A percentile compares a stretch with the other conserved stretches of the same genome.
Evolutionary conservation across 257 asterid genomes (phyloP).

Genomic region (Ophiorrhiza pumila): DNA sequence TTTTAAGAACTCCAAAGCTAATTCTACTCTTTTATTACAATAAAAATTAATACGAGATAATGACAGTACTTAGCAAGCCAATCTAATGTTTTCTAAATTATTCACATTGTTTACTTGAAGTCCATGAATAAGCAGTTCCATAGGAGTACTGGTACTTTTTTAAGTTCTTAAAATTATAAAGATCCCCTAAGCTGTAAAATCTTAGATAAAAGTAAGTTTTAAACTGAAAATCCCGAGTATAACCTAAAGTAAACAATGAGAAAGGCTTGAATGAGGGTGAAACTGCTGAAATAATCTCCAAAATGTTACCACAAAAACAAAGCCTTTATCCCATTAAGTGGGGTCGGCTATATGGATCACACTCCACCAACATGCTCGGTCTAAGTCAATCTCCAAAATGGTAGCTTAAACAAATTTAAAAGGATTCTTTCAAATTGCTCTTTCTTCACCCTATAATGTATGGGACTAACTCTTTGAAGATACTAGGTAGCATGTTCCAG

Average conservation of each 20-base stretch:
- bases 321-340: too few relatives aligned
- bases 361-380: too few relatives aligned
- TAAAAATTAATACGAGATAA: too few relatives aligned
- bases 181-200: not conserved
- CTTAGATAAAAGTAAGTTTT: not conserved
- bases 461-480: not conserved
- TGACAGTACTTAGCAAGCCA: too few relatives aligned
- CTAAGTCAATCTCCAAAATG: not conserved
- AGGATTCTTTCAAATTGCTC: not conserved
- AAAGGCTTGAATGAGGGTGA: not conserved
- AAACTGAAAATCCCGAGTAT: not conserved
- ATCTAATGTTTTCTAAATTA: too few relatives aligned
- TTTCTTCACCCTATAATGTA: not conserved
- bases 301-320: too few relatives aligned
- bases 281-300: not conserved
- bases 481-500: not conserved
- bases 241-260: not conserved
- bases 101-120: not conserved
- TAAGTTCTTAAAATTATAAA: not conserved
- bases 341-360: too few relatives aligned
- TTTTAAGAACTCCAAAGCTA: too few relatives aligned
- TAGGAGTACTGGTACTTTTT: not conserved
- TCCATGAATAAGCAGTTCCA: not conserved
- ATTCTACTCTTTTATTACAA: too few relatives aligned
- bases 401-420: not conserved